Percentiles rank a stretch among this genome's conserved stretches.
Conservation (phyloP, 176 grass and related monocot species). For the Typha latifolia region DNA sequence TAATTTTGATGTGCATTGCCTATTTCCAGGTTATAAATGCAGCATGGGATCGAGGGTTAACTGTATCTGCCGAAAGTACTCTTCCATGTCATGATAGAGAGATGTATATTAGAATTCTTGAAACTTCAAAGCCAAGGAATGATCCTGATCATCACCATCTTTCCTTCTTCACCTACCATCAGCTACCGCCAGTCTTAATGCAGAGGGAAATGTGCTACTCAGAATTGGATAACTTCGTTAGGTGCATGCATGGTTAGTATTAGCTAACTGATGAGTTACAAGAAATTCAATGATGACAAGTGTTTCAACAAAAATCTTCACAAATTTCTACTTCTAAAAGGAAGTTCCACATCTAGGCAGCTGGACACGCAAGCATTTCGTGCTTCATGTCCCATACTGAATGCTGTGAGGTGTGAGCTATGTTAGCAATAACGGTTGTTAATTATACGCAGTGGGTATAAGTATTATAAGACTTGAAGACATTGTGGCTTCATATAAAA, state of each 20-base stretch:
- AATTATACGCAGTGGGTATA: too few species aligned
- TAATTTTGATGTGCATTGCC: neutral
- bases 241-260: conserved; percentile 74
- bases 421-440: too few species aligned
- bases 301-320: neutral
- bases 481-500: too few species aligned
- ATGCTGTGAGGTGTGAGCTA: too few species aligned
- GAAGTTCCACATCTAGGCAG: neutral
- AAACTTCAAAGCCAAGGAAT: conserved; percentile 54
- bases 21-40: conserved; percentile 47
- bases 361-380: neutral
- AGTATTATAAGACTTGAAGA: too few species aligned
- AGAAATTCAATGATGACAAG: neutral
- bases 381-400: neutral
- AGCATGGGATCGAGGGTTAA: conserved; percentile 65
- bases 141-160: conserved; percentile 68
- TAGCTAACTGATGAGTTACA: neutral
- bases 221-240: conserved; percentile 54
- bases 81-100: conserved; percentile 47
- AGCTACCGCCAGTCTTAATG: conserved; percentile 31
- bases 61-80: conserved; percentile 47
- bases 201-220: conserved; percentile 36
- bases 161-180: conserved; percentile 58
- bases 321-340: neutral
- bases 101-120: conserved; percentile 48